Conservation (phyloP, 2,329 filamentous ascomycete species). For the Fusarium robinianum region DNA sequence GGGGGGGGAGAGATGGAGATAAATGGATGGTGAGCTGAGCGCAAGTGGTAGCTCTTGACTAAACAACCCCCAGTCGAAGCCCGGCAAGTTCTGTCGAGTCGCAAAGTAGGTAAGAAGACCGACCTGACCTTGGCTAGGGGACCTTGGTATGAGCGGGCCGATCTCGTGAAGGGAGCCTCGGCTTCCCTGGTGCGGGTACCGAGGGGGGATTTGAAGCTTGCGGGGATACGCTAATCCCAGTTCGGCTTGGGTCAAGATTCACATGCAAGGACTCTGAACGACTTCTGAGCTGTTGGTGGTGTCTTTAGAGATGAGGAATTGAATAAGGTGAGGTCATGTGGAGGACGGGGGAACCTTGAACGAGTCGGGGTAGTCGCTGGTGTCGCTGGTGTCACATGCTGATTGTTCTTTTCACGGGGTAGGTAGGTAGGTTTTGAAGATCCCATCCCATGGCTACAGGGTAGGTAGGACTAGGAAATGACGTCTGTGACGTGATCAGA, state of each 20-base stretch:
- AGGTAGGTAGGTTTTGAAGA: constrained; percentile 6
- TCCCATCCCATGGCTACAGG: constrained; percentile 5
- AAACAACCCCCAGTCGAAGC: too few relatives aligned
- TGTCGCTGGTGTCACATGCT: constrained; percentile 26
- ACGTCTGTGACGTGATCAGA: too few relatives aligned
- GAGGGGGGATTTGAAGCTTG: constrained; percentile 38
- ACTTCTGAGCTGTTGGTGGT: constrained; percentile 12
- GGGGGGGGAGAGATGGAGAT: constrained; percentile 1
- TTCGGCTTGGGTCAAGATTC: constrained; percentile 30
- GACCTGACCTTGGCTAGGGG: constrained; percentile 4
- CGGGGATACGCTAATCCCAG: constrained; percentile 34
- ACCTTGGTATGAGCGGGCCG: constrained; percentile 13
- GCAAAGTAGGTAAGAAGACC: constrained; percentile 10
- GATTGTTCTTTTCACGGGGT: background rate
- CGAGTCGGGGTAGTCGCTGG: too few relatives aligned
- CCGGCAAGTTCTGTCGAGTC: constrained; percentile 26
- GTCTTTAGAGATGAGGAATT: constrained; percentile 3
- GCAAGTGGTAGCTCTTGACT: constrained; percentile 35
- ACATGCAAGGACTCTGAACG: constrained; percentile 38
- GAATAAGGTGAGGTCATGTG: constrained; percentile 37
- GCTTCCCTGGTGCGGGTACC: constrained; percentile 37
- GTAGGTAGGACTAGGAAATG: too few relatives aligned
- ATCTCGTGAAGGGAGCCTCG: constrained; percentile 37
- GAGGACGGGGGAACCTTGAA: too few relatives aligned
- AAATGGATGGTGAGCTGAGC: constrained; percentile 16